Evolutionary conservation across 441 rosid species (phyloP).

Genomic region (Euphorbia celastroides): DNA sequence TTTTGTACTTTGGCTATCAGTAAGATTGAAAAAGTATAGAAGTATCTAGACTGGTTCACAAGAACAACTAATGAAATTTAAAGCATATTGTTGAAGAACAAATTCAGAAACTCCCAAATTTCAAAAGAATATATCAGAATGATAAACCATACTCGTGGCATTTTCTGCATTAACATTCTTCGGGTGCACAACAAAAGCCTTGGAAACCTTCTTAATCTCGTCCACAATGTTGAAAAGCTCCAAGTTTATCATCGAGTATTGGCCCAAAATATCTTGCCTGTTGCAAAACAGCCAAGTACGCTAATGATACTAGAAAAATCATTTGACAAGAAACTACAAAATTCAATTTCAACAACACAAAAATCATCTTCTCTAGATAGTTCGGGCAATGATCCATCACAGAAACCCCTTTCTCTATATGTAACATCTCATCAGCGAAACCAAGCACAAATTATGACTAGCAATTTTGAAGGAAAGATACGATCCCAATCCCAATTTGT

Average conservation of each 20-base stretch:
- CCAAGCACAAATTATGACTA: neutral
- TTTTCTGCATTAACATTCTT: conserved; percentile 86
- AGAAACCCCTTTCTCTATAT: neutral
- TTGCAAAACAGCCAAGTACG: conserved; percentile 1
- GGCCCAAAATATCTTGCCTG: conserved; percentile 95
- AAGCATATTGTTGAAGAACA: neutral
- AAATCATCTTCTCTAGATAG: too few relatives aligned
- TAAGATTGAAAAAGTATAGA: neutral
- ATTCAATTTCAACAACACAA: neutral
- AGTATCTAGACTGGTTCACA: neutral
- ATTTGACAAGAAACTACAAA: too few relatives aligned
- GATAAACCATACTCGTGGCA: conserved; percentile 52
- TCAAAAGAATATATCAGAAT: neutral
- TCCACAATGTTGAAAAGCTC: conserved; percentile 93
- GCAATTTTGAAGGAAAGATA: neutral
- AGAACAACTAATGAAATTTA: neutral
- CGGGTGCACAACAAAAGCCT: conserved; percentile 83
- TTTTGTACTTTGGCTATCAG: neutral
- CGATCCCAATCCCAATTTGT: neutral
- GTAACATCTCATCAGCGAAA: neutral
- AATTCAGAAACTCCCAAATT: neutral
- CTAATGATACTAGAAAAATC: neutral
- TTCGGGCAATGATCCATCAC: neutral
- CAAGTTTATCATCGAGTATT: conserved; percentile 88
- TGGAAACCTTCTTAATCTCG: conserved; percentile 76